phyloP scores from a whole-genome alignment of 192 early-diverging fungal genomes.

The Coemansia sp. region DNA sequence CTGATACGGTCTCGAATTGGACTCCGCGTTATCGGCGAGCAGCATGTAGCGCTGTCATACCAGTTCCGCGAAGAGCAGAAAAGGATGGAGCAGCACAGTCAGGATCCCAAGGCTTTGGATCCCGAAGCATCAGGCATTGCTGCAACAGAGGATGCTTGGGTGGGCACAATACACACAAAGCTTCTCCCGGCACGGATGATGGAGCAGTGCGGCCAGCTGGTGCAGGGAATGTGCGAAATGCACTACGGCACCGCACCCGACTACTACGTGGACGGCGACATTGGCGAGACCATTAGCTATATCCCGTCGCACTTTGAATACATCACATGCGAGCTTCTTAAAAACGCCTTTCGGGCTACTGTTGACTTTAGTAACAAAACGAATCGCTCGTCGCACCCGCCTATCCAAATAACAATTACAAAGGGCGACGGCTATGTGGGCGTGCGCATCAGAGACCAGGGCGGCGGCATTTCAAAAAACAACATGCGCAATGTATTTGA shows the following conservation, averaged over 20 bases:
- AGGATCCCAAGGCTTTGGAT: not conserved
- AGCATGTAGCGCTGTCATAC: slow-evolving; percentile 75
- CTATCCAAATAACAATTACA: slow-evolving; percentile 83
- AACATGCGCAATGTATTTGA: slow-evolving; percentile 84
- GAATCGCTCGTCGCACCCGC: slow-evolving; percentile 58
- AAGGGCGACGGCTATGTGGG: slow-evolving; percentile 75
- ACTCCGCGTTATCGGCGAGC: slow-evolving; percentile 89
- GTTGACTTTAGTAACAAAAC: slow-evolving; percentile 65
- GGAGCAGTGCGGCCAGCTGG: slow-evolving; percentile 66
- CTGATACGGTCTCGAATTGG: slow-evolving; percentile 90
- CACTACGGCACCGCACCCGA: slow-evolving; percentile 85
- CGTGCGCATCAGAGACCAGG: slow-evolving; percentile 87
- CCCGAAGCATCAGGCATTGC: not conserved
- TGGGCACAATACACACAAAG: slow-evolving; percentile 85
- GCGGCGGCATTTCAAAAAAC: slow-evolving; percentile 80
- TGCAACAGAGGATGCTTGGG: slow-evolving; percentile 56
- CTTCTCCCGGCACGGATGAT: slow-evolving; percentile 68
- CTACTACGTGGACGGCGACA: slow-evolving; percentile 62
- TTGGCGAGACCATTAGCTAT: slow-evolving; percentile 60
- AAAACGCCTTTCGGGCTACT: slow-evolving; percentile 88
- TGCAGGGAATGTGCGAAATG: slow-evolving; percentile 84
- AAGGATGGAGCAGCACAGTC: not conserved
- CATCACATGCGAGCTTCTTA: slow-evolving; percentile 86
- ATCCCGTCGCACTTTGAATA: slow-evolving; percentile 93
- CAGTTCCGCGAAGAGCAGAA: slow-evolving; percentile 44